These are phyloP conservation scores for Linnemannia zychae DNA, from an alignment of 192 early-diverging fungal species.

Conservation along the genomic window DNA sequence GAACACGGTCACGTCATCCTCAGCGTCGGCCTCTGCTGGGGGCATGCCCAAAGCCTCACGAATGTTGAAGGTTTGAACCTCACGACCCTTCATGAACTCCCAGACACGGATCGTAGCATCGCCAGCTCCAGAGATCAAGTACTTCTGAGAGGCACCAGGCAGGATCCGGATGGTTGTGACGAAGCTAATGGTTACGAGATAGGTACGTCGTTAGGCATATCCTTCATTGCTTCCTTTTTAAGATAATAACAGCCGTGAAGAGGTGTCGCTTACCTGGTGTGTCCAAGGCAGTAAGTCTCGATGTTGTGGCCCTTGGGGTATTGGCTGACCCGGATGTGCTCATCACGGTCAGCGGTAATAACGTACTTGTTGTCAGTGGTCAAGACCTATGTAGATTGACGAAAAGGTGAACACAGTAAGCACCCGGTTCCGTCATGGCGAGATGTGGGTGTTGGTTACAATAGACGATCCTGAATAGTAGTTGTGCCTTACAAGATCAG, in stretches of 20 bases:
- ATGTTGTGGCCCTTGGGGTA: conserved; percentile 95
- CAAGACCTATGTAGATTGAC: conserved; percentile 61
- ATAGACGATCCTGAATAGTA: neutral
- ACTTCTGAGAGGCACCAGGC: conserved; percentile 64
- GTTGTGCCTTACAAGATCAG: conserved; percentile 76
- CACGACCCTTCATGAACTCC: conserved; percentile 73
- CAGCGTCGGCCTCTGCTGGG: conserved; percentile 36
- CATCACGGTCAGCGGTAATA: conserved; percentile 96
- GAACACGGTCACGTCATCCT: conserved; percentile 48
- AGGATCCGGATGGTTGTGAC: conserved; percentile 76
- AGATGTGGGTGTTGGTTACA: neutral
- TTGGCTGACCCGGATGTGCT: conserved; percentile 94
- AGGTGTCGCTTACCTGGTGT: conserved; percentile 74
- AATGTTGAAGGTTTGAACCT: conserved; percentile 78
- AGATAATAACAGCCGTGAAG: neutral
- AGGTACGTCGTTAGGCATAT: neutral
- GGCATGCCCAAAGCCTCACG: conserved; percentile 53
- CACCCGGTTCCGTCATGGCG: too few relatives aligned
- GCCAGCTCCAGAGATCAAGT: conserved; percentile 86
- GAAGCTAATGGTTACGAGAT: conserved; percentile 64
- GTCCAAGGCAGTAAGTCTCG: conserved; percentile 90
- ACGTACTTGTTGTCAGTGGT: conserved; percentile 75
- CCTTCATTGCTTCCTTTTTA: neutral
- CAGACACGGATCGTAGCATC: conserved; percentile 86
- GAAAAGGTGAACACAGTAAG: neutral